Evolutionary conservation across 768 basidiomycete genomes (phyloP).

Genomic region (Pholiota molesta): DNA sequence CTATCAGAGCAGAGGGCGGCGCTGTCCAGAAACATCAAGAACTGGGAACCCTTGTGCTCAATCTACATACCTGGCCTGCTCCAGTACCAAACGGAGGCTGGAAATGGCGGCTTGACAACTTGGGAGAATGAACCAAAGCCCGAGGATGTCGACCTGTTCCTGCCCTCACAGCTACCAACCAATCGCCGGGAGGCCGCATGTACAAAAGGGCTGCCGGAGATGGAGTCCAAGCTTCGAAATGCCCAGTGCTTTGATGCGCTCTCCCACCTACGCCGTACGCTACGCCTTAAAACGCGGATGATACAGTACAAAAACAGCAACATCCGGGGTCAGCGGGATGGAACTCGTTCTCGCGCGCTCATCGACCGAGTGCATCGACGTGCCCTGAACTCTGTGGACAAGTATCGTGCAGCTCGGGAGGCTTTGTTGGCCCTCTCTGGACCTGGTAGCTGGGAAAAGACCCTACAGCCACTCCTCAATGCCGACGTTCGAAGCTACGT

Average conservation of each 20-base stretch:
- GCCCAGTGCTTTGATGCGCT: constrained; percentile 27
- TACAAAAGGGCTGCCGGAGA: constrained; percentile 4
- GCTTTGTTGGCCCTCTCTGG: constrained; percentile 17
- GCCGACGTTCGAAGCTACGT: constrained; percentile 19
- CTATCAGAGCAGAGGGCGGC: neutral
- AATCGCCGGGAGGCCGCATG: constrained; percentile 5
- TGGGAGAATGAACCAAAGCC: neutral
- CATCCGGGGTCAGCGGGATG: constrained; percentile 23
- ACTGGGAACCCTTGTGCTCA: constrained; percentile 13
- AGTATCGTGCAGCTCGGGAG: constrained; percentile 18
- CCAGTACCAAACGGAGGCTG: constrained; percentile 13
- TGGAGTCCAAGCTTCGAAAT: constrained; percentile 23
- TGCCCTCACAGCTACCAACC: constrained; percentile 4
- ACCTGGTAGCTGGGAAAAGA: constrained; percentile 19
- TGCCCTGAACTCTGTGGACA: constrained; percentile 8
- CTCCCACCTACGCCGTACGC: constrained; percentile 16
- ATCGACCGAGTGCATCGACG: constrained; percentile 22
- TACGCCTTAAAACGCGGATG: constrained; percentile 23
- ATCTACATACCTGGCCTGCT: constrained; percentile 22
- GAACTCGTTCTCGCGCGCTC: constrained; percentile 23
- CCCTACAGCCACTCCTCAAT: constrained; percentile 12
- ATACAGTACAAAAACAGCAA: constrained; percentile 26
- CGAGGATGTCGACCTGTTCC: constrained; percentile 10
- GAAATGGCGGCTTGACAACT: neutral
- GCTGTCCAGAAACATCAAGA: neutral